Base-by-base conservation (phyloP, 495 filamentous ascomycete species). In the Clavariopsis aquatica region DNA sequence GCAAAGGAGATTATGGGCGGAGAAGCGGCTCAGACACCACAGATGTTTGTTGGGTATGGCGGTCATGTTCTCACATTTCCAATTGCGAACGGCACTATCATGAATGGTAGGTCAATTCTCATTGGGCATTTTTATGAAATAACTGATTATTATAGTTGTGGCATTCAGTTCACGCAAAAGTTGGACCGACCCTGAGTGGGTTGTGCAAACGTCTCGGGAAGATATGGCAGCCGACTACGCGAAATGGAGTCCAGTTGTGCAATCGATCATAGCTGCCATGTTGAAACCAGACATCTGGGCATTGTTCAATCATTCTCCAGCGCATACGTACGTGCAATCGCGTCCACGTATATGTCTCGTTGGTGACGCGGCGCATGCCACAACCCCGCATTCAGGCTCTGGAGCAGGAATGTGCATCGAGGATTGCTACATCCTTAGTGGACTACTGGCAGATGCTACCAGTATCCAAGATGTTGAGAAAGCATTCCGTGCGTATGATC, bases 281-380 rank as follows among this genome's bases (percentile, higher is more conserved):
- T 36, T 71, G 61, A 65, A 64, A 12, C 66, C 61, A 9, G 66
- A 69, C 41, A 56, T 60, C n/a, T 69, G 87, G 84, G 86, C 85
- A 0, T 72, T 90, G 22, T 89, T 86, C 72, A 80, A 89, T 31
- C 80, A 85, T 49, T 80, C 80, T 0, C 80, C 80, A 15, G 78
- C 83, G 8, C 78, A 79, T 1, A 83, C 79, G 0, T 90, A 83
- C 59, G 77, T 74, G 54, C 79, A 79, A 38, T n/a, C 36, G 23
- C 19, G 24, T 12, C 81, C 80, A 1, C 76, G 79, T 0, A 68
- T 90, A 0, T 82, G 80, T 3, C 76, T 90, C 1, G 72, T 88
- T 0, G 88, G 88, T 1, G 88, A 90, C 65, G 87, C 88, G 0
- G 87, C 87, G 0, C 88, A 90, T 65, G 86, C 87, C 0, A 80